phyloP scores from a whole-genome alignment of 495 filamentous ascomycete species.

The Penicillium taxi region DNA sequence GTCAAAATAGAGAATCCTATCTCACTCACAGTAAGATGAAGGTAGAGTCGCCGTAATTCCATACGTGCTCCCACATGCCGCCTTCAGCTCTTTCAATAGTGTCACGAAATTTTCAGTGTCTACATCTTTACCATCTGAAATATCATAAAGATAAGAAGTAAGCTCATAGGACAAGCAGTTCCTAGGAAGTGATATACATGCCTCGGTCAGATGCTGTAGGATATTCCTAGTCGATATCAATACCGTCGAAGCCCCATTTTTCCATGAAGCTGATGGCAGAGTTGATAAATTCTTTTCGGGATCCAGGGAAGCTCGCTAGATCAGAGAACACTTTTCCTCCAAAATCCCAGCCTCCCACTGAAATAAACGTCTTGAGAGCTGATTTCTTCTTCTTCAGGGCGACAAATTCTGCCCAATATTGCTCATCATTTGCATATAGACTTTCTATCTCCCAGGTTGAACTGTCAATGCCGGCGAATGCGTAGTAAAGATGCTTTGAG shows the following conservation, averaged over 20 bases:
- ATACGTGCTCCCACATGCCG: not conserved
- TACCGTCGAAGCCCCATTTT: not conserved
- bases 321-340: not conserved
- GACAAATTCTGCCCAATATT: not conserved
- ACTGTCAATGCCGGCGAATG: not conserved
- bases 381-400: not conserved
- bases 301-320: not conserved
- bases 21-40: not conserved
- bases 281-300: not conserved
- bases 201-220: not conserved
- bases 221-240: slow-evolving; percentile 1
- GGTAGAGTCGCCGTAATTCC: not conserved
- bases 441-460: not conserved
- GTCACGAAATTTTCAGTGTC: not conserved
- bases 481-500: not conserved
- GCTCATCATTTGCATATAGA: not conserved
- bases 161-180: too few relatives aligned
- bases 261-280: not conserved
- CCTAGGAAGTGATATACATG: too few relatives aligned
- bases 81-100: not conserved
- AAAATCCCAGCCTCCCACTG: not conserved
- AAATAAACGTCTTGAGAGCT: not conserved
- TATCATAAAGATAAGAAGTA: too few relatives aligned
- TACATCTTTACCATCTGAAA: not conserved
- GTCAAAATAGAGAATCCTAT: not conserved